phyloP scores from a whole-genome alignment of 148 eudicot genomes.

The Amaranthus cruentus region DNA sequence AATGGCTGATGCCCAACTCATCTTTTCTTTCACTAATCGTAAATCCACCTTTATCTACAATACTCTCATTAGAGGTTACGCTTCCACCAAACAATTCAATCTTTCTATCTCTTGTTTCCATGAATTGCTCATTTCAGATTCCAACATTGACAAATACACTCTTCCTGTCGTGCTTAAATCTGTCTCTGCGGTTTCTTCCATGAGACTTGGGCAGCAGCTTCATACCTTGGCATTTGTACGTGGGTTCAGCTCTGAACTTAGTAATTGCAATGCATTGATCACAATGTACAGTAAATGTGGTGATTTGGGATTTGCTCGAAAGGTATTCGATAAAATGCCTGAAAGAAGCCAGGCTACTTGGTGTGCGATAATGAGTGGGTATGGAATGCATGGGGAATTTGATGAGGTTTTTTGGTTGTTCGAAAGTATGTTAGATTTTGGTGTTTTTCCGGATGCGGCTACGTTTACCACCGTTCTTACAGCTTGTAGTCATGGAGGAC shows the following conservation, averaged over 20 bases:
- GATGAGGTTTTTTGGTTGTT: slow-evolving; percentile 39
- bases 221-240: slow-evolving; percentile 29
- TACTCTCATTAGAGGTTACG: slow-evolving; percentile 44
- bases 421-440: slow-evolving; percentile 32
- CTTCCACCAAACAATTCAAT: slow-evolving; percentile 27
- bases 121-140: slow-evolving; percentile 28
- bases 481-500: slow-evolving; percentile 52
- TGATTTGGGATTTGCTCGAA: slow-evolving; percentile 37
- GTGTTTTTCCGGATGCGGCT: slow-evolving; percentile 36
- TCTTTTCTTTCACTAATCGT: slow-evolving; percentile 39
- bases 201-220: slow-evolving; percentile 34
- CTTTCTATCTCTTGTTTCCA: slow-evolving; percentile 34
- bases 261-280: slow-evolving; percentile 44
- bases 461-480: slow-evolving; percentile 38
- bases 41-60: slow-evolving; percentile 47
- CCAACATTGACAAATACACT: slow-evolving; percentile 38
- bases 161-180: slow-evolving; percentile 46
- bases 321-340: slow-evolving; percentile 43
- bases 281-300: slow-evolving; percentile 48
- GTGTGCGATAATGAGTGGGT: slow-evolving; percentile 51
- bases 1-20: slow-evolving; percentile 35
- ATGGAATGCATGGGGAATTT: slow-evolving; percentile 37
- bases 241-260: slow-evolving; percentile 40
- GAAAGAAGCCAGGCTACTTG: slow-evolving; percentile 38
- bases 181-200: slow-evolving; percentile 26